Evolutionary conservation across 441 rosid species (phyloP).

Genomic region (Gossypium lobatum): DNA sequence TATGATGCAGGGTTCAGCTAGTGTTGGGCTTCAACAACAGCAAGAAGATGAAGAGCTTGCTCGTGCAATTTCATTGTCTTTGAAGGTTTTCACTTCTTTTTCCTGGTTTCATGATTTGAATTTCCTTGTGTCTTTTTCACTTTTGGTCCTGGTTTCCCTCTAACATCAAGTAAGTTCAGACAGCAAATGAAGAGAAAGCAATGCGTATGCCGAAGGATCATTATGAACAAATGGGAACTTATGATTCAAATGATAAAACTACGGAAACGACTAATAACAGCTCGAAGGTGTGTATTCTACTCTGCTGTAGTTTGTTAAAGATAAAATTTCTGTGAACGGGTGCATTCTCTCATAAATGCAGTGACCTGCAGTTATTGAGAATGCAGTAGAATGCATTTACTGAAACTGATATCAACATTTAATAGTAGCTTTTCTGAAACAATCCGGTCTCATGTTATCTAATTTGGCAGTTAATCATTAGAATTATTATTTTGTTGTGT

Average conservation of each 20-base stretch:
- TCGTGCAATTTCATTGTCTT: slow-evolving; percentile 64
- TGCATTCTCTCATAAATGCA: background rate
- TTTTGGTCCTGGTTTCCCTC: slow-evolving; percentile 21
- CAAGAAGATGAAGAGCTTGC: slow-evolving; percentile 65
- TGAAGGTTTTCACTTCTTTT: slow-evolving; percentile 48
- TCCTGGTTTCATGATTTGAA: slow-evolving; percentile 9
- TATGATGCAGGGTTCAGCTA: slow-evolving; percentile 40
- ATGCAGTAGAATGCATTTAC: background rate
- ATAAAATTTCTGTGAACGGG: background rate
- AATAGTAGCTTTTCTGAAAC: background rate
- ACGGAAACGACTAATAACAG: slow-evolving; percentile 23
- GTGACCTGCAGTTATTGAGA: background rate
- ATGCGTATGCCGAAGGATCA: slow-evolving; percentile 27
- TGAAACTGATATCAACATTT: background rate
- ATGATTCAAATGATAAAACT: slow-evolving; percentile 22
- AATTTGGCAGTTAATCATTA: background rate
- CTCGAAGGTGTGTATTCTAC: slow-evolving; percentile 30
- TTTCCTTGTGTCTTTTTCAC: slow-evolving; percentile 4
- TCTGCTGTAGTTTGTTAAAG: background rate
- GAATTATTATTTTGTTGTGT: slow-evolving; percentile 8
- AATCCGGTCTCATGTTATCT: background rate
- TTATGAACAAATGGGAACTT: slow-evolving; percentile 20
- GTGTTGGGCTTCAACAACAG: slow-evolving; percentile 24
- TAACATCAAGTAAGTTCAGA: slow-evolving; percentile 37
- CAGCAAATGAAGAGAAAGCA: slow-evolving; percentile 56